Base-by-base conservation (phyloP, 2,329 filamentous ascomycete genomes). In the Fonsecaea erecta region DNA sequence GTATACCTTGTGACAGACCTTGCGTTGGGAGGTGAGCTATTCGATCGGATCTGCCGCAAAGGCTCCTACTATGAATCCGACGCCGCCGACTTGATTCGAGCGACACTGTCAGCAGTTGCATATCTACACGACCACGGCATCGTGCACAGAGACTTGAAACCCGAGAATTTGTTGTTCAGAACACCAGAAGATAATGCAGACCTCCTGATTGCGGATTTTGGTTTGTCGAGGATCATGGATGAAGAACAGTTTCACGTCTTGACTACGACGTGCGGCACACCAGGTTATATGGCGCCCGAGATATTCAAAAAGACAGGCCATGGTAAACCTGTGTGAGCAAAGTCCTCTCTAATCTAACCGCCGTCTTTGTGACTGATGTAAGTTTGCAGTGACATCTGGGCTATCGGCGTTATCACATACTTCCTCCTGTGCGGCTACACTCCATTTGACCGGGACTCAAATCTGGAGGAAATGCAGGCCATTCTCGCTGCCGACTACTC, bases 221-320 rank as follows among this genome's bases (percentile, higher is more conserved):
- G 95, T 9, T 83, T 99, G 56, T 95, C 90, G 28, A 88, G 95
- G 64, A 97, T 99, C 79, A 98, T 99, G 94, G 95, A 99, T 75
- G 95, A 98, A 79, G 93, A 97, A 79, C 92, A 97, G 76, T 98
- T 98, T 78, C 95, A 98, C 76, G 94, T 98, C 32, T 82, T 99
- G 68, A 99, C 95, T 11, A 99, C 95, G 0, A 99, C 95, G 1
- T 99, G 95, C 77, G 95, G 95, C 65, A 99, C 95, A 1, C 95
- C 95, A 2, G 95, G 95, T 55, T 99, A 99, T 80, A 99, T 99
- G 95, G 95, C 95, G 1, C 95, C 95, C 24, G 95, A 99, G 78
- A 99, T 99, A 74, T 99, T 99, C 82, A 97, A 97, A 79, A 99
- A 99, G 83, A 93, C 90, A 7, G 95, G 95, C 28, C 95, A 99